Evolutionary conservation across 768 basidiomycete genomes (phyloP), one percentile per base, ranked within the genome.

Genomic region (Tremella fuciformis): DNA sequence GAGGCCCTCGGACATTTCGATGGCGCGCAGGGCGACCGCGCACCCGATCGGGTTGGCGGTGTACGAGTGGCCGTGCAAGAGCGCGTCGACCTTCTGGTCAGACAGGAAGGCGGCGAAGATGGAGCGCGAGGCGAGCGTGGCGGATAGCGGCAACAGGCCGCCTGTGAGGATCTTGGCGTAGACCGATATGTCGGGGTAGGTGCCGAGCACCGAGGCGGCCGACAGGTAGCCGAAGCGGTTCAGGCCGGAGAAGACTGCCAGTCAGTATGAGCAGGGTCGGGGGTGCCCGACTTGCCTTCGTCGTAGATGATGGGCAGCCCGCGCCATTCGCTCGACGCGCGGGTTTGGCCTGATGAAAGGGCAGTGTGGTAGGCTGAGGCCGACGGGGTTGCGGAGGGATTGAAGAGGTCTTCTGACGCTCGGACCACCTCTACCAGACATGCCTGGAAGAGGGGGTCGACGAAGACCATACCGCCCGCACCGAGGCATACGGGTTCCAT

Each of bases 391-490:
- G 60, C 56, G 8, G n/a, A 22, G 4, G 42, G 42, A 15, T 46
- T 46, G 60, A 78, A 78, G n/a, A 78, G 62, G 49, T 69, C 66
- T n/a, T 50, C 64, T 57, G 64, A 81, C 76, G 58, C 57, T 29
- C 94, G 85, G 4, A 89, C 88, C 2, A 84, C 82, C 66, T 96
- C 91, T 40, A 97, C 79, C 63, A 98, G 76, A 26, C 91, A 80
- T 24, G 89, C 83, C 74, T 98, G 94, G 82, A 94, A 97, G 42
- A 98, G 84, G 8, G 94, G 94, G 73, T 98, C 94, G 22, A 97
- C 90, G 70, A 97, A 97, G 26, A 91, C 81, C 94, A 97, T 97
- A 0, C 94, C 94, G 0, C 90, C 94, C 0, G 94, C 92, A 13
- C 94, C 94, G 83, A 98, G 88, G 22, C 92, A 83, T 21, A 93